Conservation (phyloP, 306 rosid genomes). For the Cucumis melo region DNA sequence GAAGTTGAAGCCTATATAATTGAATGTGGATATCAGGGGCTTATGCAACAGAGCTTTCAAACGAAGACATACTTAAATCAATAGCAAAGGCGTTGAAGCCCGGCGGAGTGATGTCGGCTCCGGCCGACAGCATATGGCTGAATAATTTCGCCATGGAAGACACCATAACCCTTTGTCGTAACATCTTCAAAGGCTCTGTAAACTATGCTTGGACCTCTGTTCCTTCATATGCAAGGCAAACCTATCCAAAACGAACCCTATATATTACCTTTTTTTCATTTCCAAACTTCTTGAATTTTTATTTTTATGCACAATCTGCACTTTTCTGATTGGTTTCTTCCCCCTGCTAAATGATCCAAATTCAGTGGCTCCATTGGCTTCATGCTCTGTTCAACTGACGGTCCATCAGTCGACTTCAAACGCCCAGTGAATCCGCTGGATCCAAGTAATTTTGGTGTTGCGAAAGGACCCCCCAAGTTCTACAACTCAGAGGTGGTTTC, state of each 20-base stretch:
- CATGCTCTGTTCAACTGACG: slow-evolving; percentile 57
- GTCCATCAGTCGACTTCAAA: slow-evolving; percentile 48
- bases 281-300: not conserved
- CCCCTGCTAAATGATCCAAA: not conserved
- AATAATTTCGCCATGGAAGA: slow-evolving; percentile 19
- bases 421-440: slow-evolving; percentile 32
- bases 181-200: slow-evolving; percentile 47
- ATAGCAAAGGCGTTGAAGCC: slow-evolving; percentile 34
- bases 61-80: slow-evolving; percentile 26
- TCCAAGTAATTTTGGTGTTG: slow-evolving; percentile 22
- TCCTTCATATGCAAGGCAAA: slow-evolving; percentile 64
- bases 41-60: slow-evolving; percentile 27
- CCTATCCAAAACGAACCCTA: not conserved
- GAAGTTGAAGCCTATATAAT: not conserved
- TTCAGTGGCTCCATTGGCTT: slow-evolving; percentile 61
- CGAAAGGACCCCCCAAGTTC: slow-evolving; percentile 38
- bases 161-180: slow-evolving; percentile 10
- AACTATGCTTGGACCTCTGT: slow-evolving; percentile 63
- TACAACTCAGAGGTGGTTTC: slow-evolving; percentile 45
- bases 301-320: not conserved
- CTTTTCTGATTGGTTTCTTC: not conserved
- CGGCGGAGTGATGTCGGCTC: slow-evolving; percentile 50
- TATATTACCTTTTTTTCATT: not conserved
- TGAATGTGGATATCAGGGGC: not conserved
- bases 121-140: slow-evolving; percentile 68